Evolutionary conservation across 768 basidiomycete genomes (phyloP), one percentile per base, ranked within the genome.

Genomic region (Sporobolomyces phaffii): DNA sequence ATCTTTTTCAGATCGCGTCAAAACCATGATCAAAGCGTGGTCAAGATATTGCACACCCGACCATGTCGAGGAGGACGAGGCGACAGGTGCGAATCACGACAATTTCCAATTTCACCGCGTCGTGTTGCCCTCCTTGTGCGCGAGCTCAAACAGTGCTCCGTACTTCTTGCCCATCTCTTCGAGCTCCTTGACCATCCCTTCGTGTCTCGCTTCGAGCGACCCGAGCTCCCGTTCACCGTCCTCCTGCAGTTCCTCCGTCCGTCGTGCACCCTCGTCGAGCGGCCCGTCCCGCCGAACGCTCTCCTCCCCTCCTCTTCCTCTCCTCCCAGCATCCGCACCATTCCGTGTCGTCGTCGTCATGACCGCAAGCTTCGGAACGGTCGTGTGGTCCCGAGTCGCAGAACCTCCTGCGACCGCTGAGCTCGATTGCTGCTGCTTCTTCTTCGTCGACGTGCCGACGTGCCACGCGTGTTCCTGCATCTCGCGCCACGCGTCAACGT

Each of bases 381-480:
- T n/a, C n/a, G n/a, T n/a, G n/a, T n/a, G n/a, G n/a, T n/a, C n/a
- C n/a, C n/a, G n/a, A n/a, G n/a, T n/a, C 43, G 44, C n/a, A 26
- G 24, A 28, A 9, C 28, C 9, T 48, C 47, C 8, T 13, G 7
- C 17, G 22, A 13, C 18, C 31, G 9, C 45, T 33, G 5, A 14
- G 26, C 17, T 10, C 56, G 3, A 20, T 38, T 3, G 29, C 38
- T 31, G 40, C 20, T 41, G 49, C 14, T 2, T 17, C 62, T 68
- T 67, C 43, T 40, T 40, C 1, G 63, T 48, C 44, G 71, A 62
- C 33, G 47, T 41, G 2, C 66, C 71, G 13, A 65, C 64, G 8
- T 44, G 40, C 66, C 67, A 72, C 1, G 71, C 71, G 22, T 68
- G 63, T 57, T 68, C 71, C 50, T 72, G 71, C 71, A 72, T 72